Evolutionary conservation across 805 yeast genomes (phyloP).

Genomic region (Isabelozyma heimii): DNA sequence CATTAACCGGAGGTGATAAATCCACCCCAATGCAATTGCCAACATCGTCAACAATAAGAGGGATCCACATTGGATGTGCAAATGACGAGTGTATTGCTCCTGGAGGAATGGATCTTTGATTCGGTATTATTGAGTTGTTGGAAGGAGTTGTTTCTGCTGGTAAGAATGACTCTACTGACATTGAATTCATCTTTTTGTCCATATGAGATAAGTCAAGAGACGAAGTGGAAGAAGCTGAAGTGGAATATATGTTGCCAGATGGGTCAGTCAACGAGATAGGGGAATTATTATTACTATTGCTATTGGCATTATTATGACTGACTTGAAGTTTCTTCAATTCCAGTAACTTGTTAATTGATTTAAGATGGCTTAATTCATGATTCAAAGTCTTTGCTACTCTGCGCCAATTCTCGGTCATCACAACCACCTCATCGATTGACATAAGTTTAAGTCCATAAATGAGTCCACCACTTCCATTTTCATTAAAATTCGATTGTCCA

Average conservation of each 20-base stretch:
- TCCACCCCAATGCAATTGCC: conserved; percentile 94
- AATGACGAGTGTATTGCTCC: conserved; percentile 69
- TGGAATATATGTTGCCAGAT: not conserved
- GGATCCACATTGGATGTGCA: conserved; percentile 92
- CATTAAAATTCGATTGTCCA: conserved; percentile 74
- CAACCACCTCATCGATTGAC: conserved; percentile 76
- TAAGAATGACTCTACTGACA: not conserved
- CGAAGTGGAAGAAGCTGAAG: conserved; percentile 21
- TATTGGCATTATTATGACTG: conserved; percentile 11
- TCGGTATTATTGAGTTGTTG: conserved; percentile 30
- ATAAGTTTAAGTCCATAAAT: conserved; percentile 77
- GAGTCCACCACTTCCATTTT: conserved; percentile 66
- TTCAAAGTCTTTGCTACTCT: conserved; percentile 51
- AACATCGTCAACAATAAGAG: conserved; percentile 79
- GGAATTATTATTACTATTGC: conserved; percentile 3
- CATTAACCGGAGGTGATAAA: conserved; percentile 62
- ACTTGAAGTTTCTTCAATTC: conserved; percentile 20
- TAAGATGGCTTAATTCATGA: conserved; percentile 18
- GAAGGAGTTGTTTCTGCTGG: conserved; percentile 2
- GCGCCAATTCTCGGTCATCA: conserved; percentile 85
- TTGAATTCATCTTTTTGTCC: not conserved
- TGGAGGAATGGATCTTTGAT: conserved; percentile 69
- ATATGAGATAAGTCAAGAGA: conserved; percentile 3
- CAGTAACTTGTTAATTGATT: conserved; percentile 12
- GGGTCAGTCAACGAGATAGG: conserved; percentile 2